Conservation (phyloP, 257 asterid species). For the Datura wrightii region DNA sequence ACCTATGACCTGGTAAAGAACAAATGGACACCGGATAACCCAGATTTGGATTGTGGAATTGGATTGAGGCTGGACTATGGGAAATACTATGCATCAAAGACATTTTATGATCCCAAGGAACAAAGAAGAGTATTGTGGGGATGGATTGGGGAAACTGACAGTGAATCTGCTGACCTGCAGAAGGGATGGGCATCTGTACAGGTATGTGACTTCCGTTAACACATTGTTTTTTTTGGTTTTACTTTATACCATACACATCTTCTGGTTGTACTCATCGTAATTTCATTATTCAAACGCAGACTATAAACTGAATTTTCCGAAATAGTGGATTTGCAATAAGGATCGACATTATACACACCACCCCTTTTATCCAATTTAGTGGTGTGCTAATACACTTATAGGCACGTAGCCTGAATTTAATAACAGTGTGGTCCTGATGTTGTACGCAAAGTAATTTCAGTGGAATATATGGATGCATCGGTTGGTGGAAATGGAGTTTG, state of each 20-base stretch:
- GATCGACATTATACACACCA: not conserved
- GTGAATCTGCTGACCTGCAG: conserved; percentile 57
- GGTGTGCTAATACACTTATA: not conserved
- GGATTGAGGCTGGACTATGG: conserved; percentile 77
- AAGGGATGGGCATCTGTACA: conserved; percentile 81
- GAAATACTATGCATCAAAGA: conserved; percentile 74
- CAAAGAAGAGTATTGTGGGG: conserved; percentile 78
- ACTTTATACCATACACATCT: not conserved
- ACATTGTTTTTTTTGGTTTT: not conserved
- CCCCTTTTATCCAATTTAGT: not conserved
- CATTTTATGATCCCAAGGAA: conserved; percentile 67
- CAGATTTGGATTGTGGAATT: conserved; percentile 66
- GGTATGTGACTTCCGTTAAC: conserved; percentile 41
- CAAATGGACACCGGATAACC: conserved; percentile 78
- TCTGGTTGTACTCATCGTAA: not conserved
- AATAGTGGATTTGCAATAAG: too few species aligned
- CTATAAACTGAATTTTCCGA: too few species aligned
- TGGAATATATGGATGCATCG: not conserved
- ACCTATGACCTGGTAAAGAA: conserved; percentile 55
- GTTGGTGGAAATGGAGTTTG: not conserved
- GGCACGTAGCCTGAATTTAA: not conserved
- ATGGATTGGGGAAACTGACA: conserved; percentile 80
- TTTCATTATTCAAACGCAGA: not conserved
- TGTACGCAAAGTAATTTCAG: not conserved
- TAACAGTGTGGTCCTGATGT: not conserved